A percentile compares a stretch with the other conserved stretches of the same genome.
Evolutionary conservation across 2,329 filamentous ascomycete species (phyloP).

Genomic region (Penicillium fuscoglaucum): DNA sequence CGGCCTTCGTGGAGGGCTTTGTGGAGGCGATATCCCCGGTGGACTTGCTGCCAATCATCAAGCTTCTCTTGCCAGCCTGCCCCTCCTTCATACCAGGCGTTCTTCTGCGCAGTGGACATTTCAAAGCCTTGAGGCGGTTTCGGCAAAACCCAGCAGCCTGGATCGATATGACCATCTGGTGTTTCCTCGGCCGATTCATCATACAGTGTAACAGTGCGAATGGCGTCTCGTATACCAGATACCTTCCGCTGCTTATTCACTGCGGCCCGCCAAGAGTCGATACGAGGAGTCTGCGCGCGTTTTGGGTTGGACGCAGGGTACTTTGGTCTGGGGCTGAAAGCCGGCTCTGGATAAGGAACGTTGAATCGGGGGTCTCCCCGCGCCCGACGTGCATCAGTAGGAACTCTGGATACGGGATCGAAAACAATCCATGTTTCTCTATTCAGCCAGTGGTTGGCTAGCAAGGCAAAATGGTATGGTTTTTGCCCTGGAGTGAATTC

Average conservation of each 20-base stretch:
- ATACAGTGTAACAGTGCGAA: constrained; percentile 35
- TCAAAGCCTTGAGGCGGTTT: constrained; percentile 43
- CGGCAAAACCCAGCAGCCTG: constrained; percentile 43
- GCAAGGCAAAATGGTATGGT: constrained; percentile 42
- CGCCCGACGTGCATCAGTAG: constrained; percentile 31
- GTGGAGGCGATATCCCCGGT: constrained; percentile 38
- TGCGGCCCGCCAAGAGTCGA: constrained; percentile 43
- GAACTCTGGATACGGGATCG: constrained; percentile 41
- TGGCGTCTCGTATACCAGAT: constrained; percentile 31
- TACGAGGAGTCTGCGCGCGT: constrained; percentile 29
- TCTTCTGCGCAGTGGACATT: constrained; percentile 37
- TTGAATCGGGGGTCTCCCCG: constrained; percentile 42
- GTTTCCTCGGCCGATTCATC: constrained; percentile 41
- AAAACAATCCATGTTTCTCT: constrained; percentile 42
- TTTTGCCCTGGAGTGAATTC: constrained; percentile 43
- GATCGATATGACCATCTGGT: constrained; percentile 42
- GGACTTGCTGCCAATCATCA: constrained; percentile 42
- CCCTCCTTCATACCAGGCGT: constrained; percentile 43
- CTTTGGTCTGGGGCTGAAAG: constrained; percentile 27
- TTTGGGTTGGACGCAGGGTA: constrained; percentile 23
- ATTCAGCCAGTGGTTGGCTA: constrained; percentile 48
- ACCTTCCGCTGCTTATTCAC: constrained; percentile 37
- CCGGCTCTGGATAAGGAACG: constrained; percentile 28
- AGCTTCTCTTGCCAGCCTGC: constrained; percentile 43
- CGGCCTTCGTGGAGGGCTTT: constrained; percentile 39